phyloP scores from a whole-genome alignment of 192 early-diverging fungal species.

The Paraglomus brasilianum region DNA sequence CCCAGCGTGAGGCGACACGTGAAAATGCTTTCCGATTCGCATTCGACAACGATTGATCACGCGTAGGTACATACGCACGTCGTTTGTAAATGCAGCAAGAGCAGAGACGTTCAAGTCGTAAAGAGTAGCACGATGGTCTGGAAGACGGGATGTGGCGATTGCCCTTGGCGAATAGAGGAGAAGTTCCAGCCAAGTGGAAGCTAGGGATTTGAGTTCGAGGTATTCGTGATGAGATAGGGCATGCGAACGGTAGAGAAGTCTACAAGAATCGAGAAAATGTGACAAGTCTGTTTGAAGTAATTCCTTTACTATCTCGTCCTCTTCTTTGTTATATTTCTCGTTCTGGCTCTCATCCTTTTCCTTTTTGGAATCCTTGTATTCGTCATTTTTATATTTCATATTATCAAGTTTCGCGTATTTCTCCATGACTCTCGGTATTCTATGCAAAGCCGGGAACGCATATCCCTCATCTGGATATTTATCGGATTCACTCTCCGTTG shows the following conservation, averaged over 20 bases:
- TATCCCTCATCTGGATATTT: constrained; percentile 60
- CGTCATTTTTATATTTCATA: too few species aligned
- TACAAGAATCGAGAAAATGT: constrained; percentile 53
- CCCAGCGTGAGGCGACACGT: constrained; percentile 38
- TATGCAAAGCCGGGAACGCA: constrained; percentile 56
- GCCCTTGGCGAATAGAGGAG: constrained; percentile 54
- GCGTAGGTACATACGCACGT: constrained; percentile 52
- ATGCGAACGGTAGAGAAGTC: constrained; percentile 50
- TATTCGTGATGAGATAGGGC: constrained; percentile 59
- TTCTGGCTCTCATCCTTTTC: too few species aligned
- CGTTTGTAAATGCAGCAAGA: constrained; percentile 55
- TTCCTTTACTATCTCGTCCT: constrained; percentile 39
- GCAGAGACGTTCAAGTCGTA: constrained; percentile 57
- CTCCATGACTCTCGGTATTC: constrained; percentile 45
- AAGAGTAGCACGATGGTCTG: constrained; percentile 56
- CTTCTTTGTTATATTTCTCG: too few species aligned
- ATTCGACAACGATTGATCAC: constrained; percentile 58
- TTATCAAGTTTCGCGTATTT: too few species aligned
- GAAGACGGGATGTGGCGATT: constrained; percentile 49
- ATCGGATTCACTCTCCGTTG: constrained; percentile 49
- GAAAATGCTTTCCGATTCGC: constrained; percentile 62
- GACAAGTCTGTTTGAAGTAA: constrained; percentile 48
- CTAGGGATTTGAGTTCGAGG: constrained; percentile 49
- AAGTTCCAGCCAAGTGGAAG: constrained; percentile 53
- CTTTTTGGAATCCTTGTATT: too few species aligned